phyloP scores from a whole-genome alignment of 1,284 basidiomycete genomes.

The Athelia sp. region DNA sequence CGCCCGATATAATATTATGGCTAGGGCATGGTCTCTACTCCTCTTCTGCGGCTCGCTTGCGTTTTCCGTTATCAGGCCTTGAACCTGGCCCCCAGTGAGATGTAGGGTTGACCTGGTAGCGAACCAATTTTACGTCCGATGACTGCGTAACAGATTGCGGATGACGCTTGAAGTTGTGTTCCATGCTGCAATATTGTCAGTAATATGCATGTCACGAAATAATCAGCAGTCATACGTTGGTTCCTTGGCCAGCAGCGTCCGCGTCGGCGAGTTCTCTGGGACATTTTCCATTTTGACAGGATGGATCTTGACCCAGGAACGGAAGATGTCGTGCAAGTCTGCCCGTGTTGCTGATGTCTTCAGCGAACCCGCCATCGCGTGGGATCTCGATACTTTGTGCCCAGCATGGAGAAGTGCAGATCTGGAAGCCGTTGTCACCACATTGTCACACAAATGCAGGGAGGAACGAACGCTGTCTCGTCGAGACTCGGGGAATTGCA shows the following conservation, averaged over 20 bases:
- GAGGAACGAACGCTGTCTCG: constrained; percentile 65
- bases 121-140: constrained; percentile 70
- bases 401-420: constrained; percentile 89
- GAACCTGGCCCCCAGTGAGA: constrained; percentile 91
- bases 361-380: constrained; percentile 83
- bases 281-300: constrained; percentile 85
- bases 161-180: constrained; percentile 73
- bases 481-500: constrained; percentile 72
- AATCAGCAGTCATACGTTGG: constrained; percentile 43
- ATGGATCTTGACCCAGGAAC: constrained; percentile 77
- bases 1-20: too few species aligned
- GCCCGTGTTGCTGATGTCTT: constrained; percentile 81
- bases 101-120: constrained; percentile 90
- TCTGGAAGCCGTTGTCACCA: constrained; percentile 28
- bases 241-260: constrained; percentile 59
- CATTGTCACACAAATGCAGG: neutral
- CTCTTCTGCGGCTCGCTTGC: constrained; percentile 38
- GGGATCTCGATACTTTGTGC: constrained; percentile 83
- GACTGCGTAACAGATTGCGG: constrained; percentile 55
- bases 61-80: constrained; percentile 45
- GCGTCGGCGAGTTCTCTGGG: constrained; percentile 64
- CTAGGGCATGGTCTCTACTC: neutral
- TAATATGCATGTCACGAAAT: neutral
- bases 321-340: constrained; percentile 80
- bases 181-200: constrained; percentile 37